phyloP scores from a whole-genome alignment of 2,329 filamentous ascomycete genomes.

The Pleoardoris graminearum region DNA sequence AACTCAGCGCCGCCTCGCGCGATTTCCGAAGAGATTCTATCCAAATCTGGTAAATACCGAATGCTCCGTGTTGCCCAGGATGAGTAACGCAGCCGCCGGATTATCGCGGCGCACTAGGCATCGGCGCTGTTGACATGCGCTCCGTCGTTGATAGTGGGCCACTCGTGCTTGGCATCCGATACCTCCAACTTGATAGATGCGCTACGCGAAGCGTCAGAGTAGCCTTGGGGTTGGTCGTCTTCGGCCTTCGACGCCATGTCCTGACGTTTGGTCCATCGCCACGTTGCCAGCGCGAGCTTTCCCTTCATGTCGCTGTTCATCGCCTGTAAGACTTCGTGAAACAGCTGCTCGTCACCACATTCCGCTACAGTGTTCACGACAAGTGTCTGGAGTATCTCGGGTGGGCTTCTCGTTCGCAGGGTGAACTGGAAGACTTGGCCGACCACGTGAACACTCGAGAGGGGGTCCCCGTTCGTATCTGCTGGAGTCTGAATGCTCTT shows the following conservation, averaged over 20 bases:
- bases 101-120: no score
- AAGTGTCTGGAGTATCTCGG: constrained; percentile 15
- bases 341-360: background rate
- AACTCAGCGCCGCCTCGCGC: no score
- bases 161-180: background rate
- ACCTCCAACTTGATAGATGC: background rate
- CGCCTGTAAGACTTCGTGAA: background rate
- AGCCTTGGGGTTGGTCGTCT: background rate
- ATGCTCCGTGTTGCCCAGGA: no score
- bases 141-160: background rate
- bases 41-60: no score
- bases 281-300: background rate
- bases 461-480: background rate
- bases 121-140: background rate
- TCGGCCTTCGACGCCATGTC: background rate
- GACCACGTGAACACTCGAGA: constrained; percentile 7
- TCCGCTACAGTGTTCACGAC: constrained; percentile 20
- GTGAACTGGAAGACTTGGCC: constrained; percentile 24
- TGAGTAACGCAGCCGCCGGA: no score
- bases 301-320: constrained; percentile 2
- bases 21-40: no score
- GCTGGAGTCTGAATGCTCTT: background rate
- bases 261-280: background rate
- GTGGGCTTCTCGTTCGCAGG: constrained; percentile 14
- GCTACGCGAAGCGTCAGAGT: background rate